Base-by-base conservation (phyloP, 352 stramenopile genomes). In the Paralagenidium karlingii region DNA sequence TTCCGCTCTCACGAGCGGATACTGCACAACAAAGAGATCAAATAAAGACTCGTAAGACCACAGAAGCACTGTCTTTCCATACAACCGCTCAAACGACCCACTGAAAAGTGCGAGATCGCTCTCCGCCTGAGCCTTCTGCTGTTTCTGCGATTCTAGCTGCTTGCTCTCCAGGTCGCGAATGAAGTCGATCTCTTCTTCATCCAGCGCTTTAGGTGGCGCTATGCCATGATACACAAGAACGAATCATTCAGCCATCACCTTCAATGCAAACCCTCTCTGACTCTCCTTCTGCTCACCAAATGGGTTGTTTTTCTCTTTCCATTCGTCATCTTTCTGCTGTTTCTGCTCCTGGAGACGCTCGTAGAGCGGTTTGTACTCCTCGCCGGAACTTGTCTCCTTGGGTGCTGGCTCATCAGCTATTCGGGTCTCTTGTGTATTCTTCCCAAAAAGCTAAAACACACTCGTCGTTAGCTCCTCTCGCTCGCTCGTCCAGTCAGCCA, bases 291-390 rank as follows among this genome's bases (percentile, higher is more conserved):
- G 15, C 45, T 3, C 34, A 89, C 78, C 78, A 43, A 89, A 92
- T 15, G 78, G 75, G 33, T 92, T 92, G 50, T 92, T 77, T 54
- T 92, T 89, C 46, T 88, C 69, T 47, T 86, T 86, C 78, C 78
- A 92, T n/a, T 89, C 78, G 24, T 64, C 73, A 32, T 92, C 75
- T 18, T 88, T 86, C 41, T 80, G 43, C 21, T 88, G 69, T 18
- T 68, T 73, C 29, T 67, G 65, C 36, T 89, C 75, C 48, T 89
- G 69, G 10, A 92, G 56, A 2, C 76, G 75, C 27, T 92, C 78
- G 38, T 84, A 89, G 24, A 92, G 53, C 19, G 78, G 75, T 24
- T 76, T 77, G 51, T 82, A 88, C 13, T 13, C 28, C 28, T 63
- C 60, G 11, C 44, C 42, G 1, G 51, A 49, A 24, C 81, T 71